phyloP scores from a whole-genome alignment of 176 grass and related monocot species.

The Chloris gayana region DNA sequence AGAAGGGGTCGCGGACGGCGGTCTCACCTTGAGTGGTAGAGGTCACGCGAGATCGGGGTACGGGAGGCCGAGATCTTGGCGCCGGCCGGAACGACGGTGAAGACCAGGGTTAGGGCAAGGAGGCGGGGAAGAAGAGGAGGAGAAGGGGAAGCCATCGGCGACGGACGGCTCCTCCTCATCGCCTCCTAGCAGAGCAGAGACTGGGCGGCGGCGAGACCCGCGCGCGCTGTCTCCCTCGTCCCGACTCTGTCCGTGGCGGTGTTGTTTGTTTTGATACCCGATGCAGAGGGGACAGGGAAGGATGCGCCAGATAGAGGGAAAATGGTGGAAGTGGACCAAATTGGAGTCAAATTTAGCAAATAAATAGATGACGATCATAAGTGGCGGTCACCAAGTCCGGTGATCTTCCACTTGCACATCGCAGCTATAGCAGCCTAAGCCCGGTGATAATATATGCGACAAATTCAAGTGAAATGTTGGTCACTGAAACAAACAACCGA shows the following conservation, averaged over 20 bases:
- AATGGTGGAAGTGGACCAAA: conserved; percentile 18
- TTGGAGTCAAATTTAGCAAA: conserved; percentile 4
- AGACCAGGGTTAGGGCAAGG: conserved; percentile 17
- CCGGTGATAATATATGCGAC: not conserved
- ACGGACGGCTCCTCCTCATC: not conserved
- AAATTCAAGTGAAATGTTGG: not conserved
- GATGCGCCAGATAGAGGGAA: conserved; percentile 33
- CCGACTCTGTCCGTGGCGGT: not conserved
- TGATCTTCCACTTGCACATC: not conserved
- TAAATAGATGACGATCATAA: not conserved
- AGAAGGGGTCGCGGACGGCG: not conserved
- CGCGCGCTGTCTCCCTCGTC: not conserved
- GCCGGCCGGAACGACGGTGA: conserved; percentile 4
- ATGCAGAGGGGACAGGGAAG: not conserved
- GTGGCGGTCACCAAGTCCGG: not conserved
- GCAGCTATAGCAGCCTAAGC: not conserved
- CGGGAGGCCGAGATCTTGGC: conserved; percentile 36
- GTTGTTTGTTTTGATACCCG: conserved; percentile 23
- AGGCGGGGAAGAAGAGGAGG: not conserved
- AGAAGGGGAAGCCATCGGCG: conserved; percentile 21
- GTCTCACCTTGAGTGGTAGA: conserved; percentile 93
- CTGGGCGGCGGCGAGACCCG: conserved; percentile 6
- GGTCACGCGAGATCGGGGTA: conserved; percentile 58
- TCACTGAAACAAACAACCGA: too few species aligned
- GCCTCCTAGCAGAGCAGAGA: too few species aligned